Base-by-base conservation (phyloP, 257 asterid species). In the Gentiana straminea region DNA sequence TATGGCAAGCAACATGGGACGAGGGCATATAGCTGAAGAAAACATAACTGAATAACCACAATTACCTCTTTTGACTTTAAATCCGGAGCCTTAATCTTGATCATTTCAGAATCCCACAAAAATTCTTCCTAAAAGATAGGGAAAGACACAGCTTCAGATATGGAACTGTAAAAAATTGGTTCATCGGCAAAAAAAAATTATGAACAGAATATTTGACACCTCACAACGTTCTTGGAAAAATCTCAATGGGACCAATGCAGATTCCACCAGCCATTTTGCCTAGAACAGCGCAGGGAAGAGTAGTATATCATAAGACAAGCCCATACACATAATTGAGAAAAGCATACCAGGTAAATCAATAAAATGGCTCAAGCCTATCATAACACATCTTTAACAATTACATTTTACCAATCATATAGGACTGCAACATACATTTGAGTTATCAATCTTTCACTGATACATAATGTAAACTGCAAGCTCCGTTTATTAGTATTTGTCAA, bases 181-280 rank as follows among this genome's bases (percentile, higher is more conserved):
- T 45, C 48, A 65, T 41, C 7, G 54, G 8, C 38, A 34, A 33
- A 52, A 61, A 53, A 15, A 41, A 33, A 13, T 35, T 10, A 49
- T 61, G 35, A 41, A 13, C 50, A 57, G 41, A 64, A 55, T n/a
- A 49, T 64, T 62, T 62, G 63, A 57, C 61, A 88, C 99, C 84
- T 92, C 99, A 65, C 94, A 88, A 12, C 97, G 97, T 83, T 92
- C 99, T 77, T 85, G 99, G 63, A 92, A 88, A 73, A 69, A 84
- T 67, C 99, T 83, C 66, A 88, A 73, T 13, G 99, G 99, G 61
- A 88, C 97, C 68, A 92, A 56, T 9, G 97, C 78, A 65, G 97
- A 88, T 71, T 92, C 99, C 75, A 92, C 94, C 69, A 92, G 88
- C 97, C 97, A 92, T 54, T 92, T 88, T 51, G 94, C 97, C 99